Base-by-base conservation (phyloP, 805 yeast species). In the Candida ortonii region DNA sequence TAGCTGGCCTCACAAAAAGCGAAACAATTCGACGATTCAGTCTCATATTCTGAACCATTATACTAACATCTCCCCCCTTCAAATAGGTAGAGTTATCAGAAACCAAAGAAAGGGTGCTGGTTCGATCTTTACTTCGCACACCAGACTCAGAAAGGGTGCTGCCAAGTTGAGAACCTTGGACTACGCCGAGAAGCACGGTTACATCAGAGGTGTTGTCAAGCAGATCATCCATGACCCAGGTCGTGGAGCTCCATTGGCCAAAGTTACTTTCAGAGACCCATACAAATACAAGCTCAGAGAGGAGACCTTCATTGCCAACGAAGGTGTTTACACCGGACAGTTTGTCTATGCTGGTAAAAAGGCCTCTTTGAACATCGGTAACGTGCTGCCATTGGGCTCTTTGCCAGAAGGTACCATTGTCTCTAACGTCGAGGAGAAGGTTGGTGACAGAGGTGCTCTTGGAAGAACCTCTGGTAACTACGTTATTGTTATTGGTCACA, bases 101-200 rank as follows among this genome's bases (percentile, higher is more conserved):
- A 93, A 93, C 84, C 99, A 93, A 84, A 89, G 99, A 88, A 93
- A 93, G 80, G 97, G 97, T 84, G 96, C 96, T 74, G 97, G 98
- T 70, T 90, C 97, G 66, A 88, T 93, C 82, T 93, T 93, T 88
- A 84, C 95, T 70, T 82, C 98, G 66, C 95, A 90, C 93, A 90
- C 97, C 81, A 90, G 97, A 78, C 86, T 93, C 74, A 88, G 98
- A 85, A 86, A 93, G 78, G 98, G 98, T 73, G 97, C 98, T 70
- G 98, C 98, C 70, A 90, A 90, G 86, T 83, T 90, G 72, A 87
- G 98, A 84, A 84, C 96, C 69, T 83, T 90, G 71, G 97, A 93
- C 76, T 90, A 80, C 65, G 95, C 97, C 72, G 98, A 93, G 80
- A 90, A 96, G 71, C 96, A 90, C 73, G 98, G 98, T 68, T 93